Evolutionary conservation across 2,329 filamentous ascomycete species (phyloP).

Genomic region (Metarhizium sp.): DNA sequence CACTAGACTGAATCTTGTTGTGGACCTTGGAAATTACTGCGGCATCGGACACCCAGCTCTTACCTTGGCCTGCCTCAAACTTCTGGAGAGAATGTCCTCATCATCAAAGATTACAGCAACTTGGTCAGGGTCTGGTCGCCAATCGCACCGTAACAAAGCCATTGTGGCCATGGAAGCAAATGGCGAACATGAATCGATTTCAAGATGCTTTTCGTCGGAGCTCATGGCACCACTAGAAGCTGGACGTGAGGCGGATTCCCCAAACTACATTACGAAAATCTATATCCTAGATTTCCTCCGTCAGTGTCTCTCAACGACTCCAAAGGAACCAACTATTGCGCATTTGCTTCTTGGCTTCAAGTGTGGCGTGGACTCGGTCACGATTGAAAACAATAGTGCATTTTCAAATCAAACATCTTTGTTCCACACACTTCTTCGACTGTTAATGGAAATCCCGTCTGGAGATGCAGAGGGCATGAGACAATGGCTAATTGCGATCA

Average conservation of each 20-base stretch:
- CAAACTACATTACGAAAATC: slow-evolving; percentile 72
- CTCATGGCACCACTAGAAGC: slow-evolving; percentile 62
- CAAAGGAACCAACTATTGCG: slow-evolving; percentile 74
- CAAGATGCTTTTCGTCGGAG: slow-evolving; percentile 60
- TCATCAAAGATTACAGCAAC: slow-evolving; percentile 71
- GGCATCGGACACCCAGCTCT: slow-evolving; percentile 74
- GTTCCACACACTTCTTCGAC: slow-evolving; percentile 70
- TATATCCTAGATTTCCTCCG: slow-evolving; percentile 81
- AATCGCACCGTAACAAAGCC: slow-evolving; percentile 67
- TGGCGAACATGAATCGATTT: slow-evolving; percentile 70
- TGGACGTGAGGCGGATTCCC: slow-evolving; percentile 58
- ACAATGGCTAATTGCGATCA: slow-evolving; percentile 61
- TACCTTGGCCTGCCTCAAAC: slow-evolving; percentile 67
- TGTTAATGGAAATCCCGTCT: slow-evolving; percentile 62
- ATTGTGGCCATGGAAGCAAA: slow-evolving; percentile 81
- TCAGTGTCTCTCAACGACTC: slow-evolving; percentile 64
- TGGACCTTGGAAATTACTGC: slow-evolving; percentile 79
- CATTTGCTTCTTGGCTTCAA: slow-evolving; percentile 85
- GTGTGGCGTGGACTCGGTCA: slow-evolving; percentile 62
- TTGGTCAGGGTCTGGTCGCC: slow-evolving; percentile 51
- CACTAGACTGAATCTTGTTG: slow-evolving; percentile 67
- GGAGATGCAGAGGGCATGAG: slow-evolving; percentile 51
- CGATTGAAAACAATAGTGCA: slow-evolving; percentile 56
- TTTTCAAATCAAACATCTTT: slow-evolving; percentile 67
- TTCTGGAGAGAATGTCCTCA: slow-evolving; percentile 78